Conservation (phyloP, 305 asterid genomes). For the Fraxinus nigra region DNA sequence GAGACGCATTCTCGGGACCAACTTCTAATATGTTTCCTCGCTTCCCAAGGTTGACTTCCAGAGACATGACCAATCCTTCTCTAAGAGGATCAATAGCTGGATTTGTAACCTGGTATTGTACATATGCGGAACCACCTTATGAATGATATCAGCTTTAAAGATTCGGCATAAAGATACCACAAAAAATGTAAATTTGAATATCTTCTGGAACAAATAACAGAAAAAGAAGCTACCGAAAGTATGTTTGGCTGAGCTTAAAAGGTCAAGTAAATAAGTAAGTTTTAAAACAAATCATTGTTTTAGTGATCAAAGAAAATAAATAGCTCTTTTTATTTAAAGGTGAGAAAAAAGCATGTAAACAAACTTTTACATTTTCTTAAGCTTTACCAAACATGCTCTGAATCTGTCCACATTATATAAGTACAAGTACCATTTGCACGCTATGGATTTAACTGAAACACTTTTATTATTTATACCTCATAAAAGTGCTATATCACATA, state of each 20-base stretch:
- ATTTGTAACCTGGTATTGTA: slow-evolving; percentile 76
- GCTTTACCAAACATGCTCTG: not conserved
- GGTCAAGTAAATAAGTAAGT: not conserved
- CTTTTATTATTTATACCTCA: not conserved
- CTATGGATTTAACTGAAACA: not conserved
- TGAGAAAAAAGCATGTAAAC: not conserved
- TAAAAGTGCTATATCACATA: not conserved
- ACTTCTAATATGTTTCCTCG: slow-evolving; percentile 89
- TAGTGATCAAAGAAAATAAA: not conserved
- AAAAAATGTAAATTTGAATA: not conserved
- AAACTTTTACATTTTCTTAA: not conserved
- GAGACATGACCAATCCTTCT: slow-evolving; percentile 98
- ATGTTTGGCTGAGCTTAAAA: not conserved
- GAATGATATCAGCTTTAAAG: slow-evolving; percentile 19
- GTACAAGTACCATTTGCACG: not conserved
- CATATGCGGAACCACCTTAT: slow-evolving; percentile 11
- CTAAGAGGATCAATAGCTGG: slow-evolving; percentile 99
- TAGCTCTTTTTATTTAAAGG: not conserved
- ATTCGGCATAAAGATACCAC: not conserved
- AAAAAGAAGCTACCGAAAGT: not conserved
- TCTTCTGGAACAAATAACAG: slow-evolving; percentile 3
- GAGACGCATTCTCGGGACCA: slow-evolving; percentile 95
- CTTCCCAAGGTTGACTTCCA: slow-evolving; percentile 94
- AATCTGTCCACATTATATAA: not conserved
- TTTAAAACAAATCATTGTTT: not conserved